Evolutionary conservation across 2,329 filamentous ascomycete genomes (phyloP), one percentile per base, ranked within the genome.

Genomic region (Colletotrichum sp.): DNA sequence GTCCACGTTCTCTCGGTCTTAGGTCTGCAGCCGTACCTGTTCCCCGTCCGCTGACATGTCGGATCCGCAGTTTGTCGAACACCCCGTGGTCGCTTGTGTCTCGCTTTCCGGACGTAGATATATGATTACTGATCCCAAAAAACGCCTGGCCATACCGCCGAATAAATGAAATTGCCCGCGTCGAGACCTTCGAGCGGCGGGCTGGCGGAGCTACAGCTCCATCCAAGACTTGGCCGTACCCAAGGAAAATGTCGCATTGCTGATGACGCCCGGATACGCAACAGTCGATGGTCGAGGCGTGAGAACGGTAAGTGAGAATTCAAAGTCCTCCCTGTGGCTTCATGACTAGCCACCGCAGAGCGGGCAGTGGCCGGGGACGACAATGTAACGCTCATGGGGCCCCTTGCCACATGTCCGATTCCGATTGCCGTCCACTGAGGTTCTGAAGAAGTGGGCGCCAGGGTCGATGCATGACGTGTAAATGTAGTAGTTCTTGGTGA

Each of bases 401-500:
- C 93, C 90, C 72, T 89, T 88, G 8, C 89, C 81, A 79, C 94
- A 95, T 36, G 89, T 87, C 36, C 88, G 85, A 74, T 91, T 89
- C 78, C 88, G 89, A 81, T 87, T 91, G 72, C 93, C 93, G 80
- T 95, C 94, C 69, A 93, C 87, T 2, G 92, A 92, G 3, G 92
- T 95, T 78, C 91, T 89, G 83, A 94, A 93, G 84, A 95, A 95
- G 83, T 95, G 94, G 19, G 90, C 88, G 55, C 91, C 91, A 1
- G 93, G 93, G 81, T 95, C 92, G 72, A 89, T 84, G 81, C 94
- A 95, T 59, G 91, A 89, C 73, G 92, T 92, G 86, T 95, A 95
- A 83, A 95, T 93, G 85, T 95, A 95, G 83, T 93, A 95, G 84
- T 95, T 95, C 81, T 93, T 94, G 81, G 92, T 93, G 81, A 93